These are phyloP conservation scores for Eimeria acervulina DNA, from an alignment of 169 alveolate genomes.

Conservation along the genomic window DNA sequence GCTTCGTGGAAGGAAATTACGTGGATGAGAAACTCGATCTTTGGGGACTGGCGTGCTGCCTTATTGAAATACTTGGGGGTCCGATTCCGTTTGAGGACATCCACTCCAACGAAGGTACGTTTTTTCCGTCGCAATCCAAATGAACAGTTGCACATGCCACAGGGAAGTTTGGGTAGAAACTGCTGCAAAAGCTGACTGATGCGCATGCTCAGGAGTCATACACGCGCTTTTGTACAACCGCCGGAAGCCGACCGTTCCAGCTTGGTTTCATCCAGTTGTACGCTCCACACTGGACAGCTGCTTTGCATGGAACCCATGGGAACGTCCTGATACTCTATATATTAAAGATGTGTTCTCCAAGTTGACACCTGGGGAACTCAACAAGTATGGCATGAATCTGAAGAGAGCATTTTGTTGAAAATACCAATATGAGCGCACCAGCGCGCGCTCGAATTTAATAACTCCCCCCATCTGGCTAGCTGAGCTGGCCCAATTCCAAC, in stretches of 20 bases:
- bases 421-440: neutral
- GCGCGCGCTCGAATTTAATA: neutral
- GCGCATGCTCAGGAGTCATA: slow-evolving; percentile 76
- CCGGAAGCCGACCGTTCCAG: slow-evolving; percentile 80
- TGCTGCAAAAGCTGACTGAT: neutral
- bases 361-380: slow-evolving; percentile 60
- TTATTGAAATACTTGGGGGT: slow-evolving; percentile 90
- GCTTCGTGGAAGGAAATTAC: slow-evolving; percentile 87
- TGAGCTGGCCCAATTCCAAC: slow-evolving; percentile 4
- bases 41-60: slow-evolving; percentile 92
- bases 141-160: neutral
- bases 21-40: slow-evolving; percentile 90
- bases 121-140: neutral
- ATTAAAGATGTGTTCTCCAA: slow-evolving; percentile 51
- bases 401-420: slow-evolving; percentile 40
- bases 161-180: neutral
- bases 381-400: slow-evolving; percentile 76
- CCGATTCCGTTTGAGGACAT: slow-evolving; percentile 91
- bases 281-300: slow-evolving; percentile 61
- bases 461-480: neutral
- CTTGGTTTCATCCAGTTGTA: slow-evolving; percentile 78
- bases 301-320: slow-evolving; percentile 71
- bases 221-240: slow-evolving; percentile 77
- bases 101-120: slow-evolving; percentile 87
- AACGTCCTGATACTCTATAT: slow-evolving; percentile 65